Base-by-base conservation (phyloP, 495 filamentous ascomycete species). In the Amniculicola lignicola region DNA sequence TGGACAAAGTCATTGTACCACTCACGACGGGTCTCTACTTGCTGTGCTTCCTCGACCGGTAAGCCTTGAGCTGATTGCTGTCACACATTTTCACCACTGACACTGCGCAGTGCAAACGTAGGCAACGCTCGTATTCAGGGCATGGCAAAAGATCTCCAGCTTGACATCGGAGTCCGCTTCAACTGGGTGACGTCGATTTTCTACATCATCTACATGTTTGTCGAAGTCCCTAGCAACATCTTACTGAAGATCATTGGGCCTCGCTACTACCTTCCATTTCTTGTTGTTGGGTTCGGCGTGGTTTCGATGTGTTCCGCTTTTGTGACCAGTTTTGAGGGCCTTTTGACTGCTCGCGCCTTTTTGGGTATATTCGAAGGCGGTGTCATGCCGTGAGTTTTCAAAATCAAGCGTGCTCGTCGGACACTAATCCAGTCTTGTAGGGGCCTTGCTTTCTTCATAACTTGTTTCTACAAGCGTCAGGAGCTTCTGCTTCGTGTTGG, bases 91-190 rank as follows among this genome's bases (percentile, higher is more conserved):
- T 27, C 7, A 16, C 5, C 7, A 33, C 45, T 49, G 23, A 36
- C 22, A 18, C 5, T 33, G 9, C n/a, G 5, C 22, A 62, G 59
- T 5, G 47, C 54, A 15, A 57, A 62, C 31, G 54, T 58, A 14
- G 59, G 59, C 25, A 85, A 84, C 64, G 81, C 81, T 1, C 79
- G 81, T 29, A 84, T 85, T 35, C 73, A 82, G 52, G 83, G 83
- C 9, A 70, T 85, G 63, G 72, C 69, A 48, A 62, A 68, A 2
- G 80, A 83, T 29, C 62, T 85, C 28, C 49, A 77, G 25, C 77
- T 86, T 21, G 63, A 58, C 24, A 22, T 50, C 39, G 74, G 76
- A 27, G 60, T 74, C 39, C 70, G 74, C 14, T 83, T 82, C 64
- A 83, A 82, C 65, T 78, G 78, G 74, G 72, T 77, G 1, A 80